These are phyloP conservation scores for Leishmania lainsoni DNA, from an alignment of 208 protist genomes.

Conservation along the genomic window DNA sequence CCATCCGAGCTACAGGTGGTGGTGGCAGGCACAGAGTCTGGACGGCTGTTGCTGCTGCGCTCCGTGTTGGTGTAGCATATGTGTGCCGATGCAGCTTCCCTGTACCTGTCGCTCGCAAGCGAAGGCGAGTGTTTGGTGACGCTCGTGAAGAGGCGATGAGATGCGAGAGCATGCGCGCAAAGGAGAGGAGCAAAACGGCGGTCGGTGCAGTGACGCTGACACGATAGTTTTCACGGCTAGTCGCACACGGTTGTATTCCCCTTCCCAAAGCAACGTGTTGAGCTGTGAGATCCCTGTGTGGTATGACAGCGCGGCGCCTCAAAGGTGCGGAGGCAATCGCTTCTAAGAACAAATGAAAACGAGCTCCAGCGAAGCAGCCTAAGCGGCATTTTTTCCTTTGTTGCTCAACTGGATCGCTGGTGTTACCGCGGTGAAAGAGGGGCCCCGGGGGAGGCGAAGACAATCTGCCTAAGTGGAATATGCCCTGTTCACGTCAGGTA, in stretches of 20 bases:
- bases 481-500: not conserved
- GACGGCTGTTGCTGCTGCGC: conserved; percentile 24
- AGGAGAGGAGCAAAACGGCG: not conserved
- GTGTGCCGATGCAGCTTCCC: not conserved
- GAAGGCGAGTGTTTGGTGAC: not conserved
- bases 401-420: not conserved
- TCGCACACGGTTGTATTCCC: not conserved
- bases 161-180: not conserved
- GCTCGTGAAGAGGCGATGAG: not conserved
- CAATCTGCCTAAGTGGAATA: not conserved
- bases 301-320: not conserved
- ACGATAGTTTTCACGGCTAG: not conserved
- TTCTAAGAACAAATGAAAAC: not conserved
- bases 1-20: conserved; percentile 69
- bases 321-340: not conserved
- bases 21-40: conserved; percentile 47
- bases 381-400: not conserved
- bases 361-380: not conserved
- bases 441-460: not conserved
- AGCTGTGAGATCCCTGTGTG: not conserved
- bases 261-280: not conserved
- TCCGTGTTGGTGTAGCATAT: conserved; percentile 2
- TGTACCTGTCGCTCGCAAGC: not conserved
- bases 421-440: not conserved
- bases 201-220: not conserved